Evolutionary conservation across 2,329 filamentous ascomycete species (phyloP), one percentile per base, ranked within the genome.

Genomic region (Macrophomina phaseolina): DNA sequence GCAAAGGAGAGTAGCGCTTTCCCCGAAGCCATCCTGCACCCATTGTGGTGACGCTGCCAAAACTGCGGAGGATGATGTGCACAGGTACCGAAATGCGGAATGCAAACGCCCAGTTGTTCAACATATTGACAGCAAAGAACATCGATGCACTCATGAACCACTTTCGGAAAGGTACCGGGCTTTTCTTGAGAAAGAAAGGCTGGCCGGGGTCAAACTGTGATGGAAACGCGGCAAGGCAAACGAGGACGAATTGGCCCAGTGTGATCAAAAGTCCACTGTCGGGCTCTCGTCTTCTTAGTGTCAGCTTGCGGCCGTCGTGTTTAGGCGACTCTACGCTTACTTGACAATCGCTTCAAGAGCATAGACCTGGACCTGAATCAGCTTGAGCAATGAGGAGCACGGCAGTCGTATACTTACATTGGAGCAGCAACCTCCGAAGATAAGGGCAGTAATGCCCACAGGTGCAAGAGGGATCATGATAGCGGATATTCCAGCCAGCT

Each of bases 61-160:
- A 97, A 58, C 94, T 97, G 64, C 95, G 89, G 36, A 99, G 84
- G 71, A 99, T 98, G 73, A 99, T 99, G 76, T 99, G 95, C 58
- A 99, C 89, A 1, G 95, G 95, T 0, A 99, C 93, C 6, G 93
- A 97, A 66, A 99, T 98, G 72, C 93, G 90, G 81, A 97, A 99
- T 69, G 93, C 94, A 78, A 99, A 99, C 6, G 94, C 95, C 83
- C 94, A 94, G 74, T 99, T 99, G 81, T 99, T 99, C 75, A 99
- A 82, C 67, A 98, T 88, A 74, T 98, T 99, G 80, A 99, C 95
- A 69, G 87, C 87, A 77, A 97, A 95, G 80, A 98, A 98, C 72
- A 97, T 87, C 4, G 91, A 82, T 49, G 97, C 97, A 76, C 97
- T 97, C 74, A 94, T 84, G 60, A 92, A 76, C 94, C 95, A 98